These are phyloP conservation scores for Mortierella hygrophila DNA, from an alignment of 192 early-diverging fungal species.

Conservation along the genomic window DNA sequence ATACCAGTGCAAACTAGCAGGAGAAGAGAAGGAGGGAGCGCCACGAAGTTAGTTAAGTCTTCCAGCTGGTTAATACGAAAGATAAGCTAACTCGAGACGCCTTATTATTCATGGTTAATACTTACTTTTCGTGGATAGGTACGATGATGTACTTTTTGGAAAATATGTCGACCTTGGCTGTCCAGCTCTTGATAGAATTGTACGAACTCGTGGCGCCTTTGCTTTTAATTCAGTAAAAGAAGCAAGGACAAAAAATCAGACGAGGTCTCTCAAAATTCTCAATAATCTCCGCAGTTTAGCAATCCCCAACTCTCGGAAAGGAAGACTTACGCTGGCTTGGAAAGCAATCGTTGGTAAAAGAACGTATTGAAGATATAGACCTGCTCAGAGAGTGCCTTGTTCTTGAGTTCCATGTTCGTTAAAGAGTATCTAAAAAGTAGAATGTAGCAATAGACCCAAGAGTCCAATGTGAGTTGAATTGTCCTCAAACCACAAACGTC, in stretches of 20 bases:
- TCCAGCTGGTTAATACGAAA: background rate
- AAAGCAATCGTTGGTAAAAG: conserved; percentile 83
- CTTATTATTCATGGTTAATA: background rate
- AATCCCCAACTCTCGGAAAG: background rate
- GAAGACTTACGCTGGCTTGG: conserved; percentile 41
- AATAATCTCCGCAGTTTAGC: background rate
- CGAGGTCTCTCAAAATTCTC: background rate
- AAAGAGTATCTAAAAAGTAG: conserved; percentile 40
- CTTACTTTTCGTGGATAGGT: conserved; percentile 90
- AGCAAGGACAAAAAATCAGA: background rate
- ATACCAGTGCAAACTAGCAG: conserved; percentile 86
- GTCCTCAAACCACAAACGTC: background rate
- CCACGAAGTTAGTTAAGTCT: background rate
- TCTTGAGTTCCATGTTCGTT: conserved; percentile 39
- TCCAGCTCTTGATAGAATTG: conserved; percentile 82
- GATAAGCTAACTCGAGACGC: too few species aligned
- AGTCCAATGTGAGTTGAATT: background rate
- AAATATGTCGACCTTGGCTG: conserved; percentile 81
- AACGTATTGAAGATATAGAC: conserved; percentile 89
- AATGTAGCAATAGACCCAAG: background rate
- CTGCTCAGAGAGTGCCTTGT: conserved; percentile 62
- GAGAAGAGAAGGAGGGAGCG: background rate
- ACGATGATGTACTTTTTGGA: conserved; percentile 82
- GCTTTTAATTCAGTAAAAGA: background rate
- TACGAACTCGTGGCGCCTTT: conserved; percentile 63